Percentiles rank a stretch among this genome's conserved stretches.
These are phyloP conservation scores for Choiromyces venosus DNA, from an alignment of 495 filamentous ascomycete species.

Conservation along the genomic window DNA sequence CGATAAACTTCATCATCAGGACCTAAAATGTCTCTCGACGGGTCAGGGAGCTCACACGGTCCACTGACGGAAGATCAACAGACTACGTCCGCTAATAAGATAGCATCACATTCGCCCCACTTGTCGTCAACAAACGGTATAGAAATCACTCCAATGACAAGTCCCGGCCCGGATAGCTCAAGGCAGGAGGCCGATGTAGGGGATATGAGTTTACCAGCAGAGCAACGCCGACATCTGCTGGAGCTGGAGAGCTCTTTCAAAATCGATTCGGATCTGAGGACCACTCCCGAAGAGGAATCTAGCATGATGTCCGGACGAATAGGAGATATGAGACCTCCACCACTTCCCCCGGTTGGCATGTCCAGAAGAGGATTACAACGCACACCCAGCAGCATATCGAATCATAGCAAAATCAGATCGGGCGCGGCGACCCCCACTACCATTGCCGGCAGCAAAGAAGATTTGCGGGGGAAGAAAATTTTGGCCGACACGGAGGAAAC, in stretches of 20 bases:
- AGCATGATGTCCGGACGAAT: conserved; percentile 12
- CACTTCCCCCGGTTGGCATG: conserved; percentile 16
- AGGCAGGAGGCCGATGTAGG: conserved; percentile 5
- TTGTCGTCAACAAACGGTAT: neutral
- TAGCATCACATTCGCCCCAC: neutral
- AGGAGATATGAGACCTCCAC: conserved; percentile 35
- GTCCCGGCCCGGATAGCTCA: neutral
- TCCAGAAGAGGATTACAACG: conserved; percentile 26
- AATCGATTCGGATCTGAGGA: conserved; percentile 20
- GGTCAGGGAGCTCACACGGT: neutral
- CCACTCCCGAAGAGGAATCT: conserved; percentile 11
- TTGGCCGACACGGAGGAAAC: neutral
- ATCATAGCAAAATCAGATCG: conserved; percentile 8
- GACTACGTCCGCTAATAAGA: neutral
- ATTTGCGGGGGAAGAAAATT: conserved; percentile 5
- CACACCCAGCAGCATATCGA: conserved; percentile 31
- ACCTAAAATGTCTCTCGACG: neutral
- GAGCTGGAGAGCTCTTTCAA: conserved; percentile 40
- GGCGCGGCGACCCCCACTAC: neutral
- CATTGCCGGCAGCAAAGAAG: conserved; percentile 12
- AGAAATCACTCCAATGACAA: neutral
- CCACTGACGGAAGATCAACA: neutral
- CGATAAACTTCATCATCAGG: neutral
- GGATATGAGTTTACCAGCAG: conserved; percentile 36
- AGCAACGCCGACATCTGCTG: conserved; percentile 34